A percentile compares a stretch with the other conserved stretches of the same genome.
These are phyloP conservation scores for Rhododendron ovatum DNA, from an alignment of 148 eudicot genomes.

Conservation along the genomic window DNA sequence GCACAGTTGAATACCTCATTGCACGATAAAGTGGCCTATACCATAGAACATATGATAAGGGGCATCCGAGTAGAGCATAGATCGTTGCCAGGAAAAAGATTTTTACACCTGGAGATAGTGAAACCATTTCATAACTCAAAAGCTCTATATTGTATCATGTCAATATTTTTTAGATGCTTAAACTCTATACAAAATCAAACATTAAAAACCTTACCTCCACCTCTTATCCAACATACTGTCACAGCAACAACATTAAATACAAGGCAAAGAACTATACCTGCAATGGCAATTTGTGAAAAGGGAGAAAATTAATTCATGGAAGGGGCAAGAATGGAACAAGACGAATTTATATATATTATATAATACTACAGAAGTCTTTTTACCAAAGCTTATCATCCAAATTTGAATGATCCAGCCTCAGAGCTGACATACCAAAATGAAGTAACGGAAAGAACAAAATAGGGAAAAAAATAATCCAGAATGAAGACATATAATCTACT, in stretches of 20 bases:
- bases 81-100: conserved; percentile 84
- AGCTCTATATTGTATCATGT: not conserved
- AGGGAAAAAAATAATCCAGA: not conserved
- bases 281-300: conserved; percentile 8
- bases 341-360: not conserved
- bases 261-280: conserved; percentile 87
- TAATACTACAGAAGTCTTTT: not conserved
- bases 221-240: conserved; percentile 77
- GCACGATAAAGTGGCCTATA: conserved; percentile 95
- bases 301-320: not conserved
- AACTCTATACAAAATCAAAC: not conserved
- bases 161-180: not conserved
- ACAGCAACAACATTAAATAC: conserved; percentile 71
- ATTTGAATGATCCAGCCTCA: not conserved
- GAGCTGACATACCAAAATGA: not conserved
- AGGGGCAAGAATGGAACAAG: not conserved
- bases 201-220: conserved; percentile 62
- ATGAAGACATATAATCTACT: not conserved
- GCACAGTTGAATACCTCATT: conserved; percentile 62
- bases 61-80: conserved; percentile 78
- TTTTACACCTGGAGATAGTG: conserved; percentile 57
- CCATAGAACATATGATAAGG: conserved; percentile 86
- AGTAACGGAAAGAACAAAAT: not conserved
- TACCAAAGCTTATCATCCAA: not conserved
- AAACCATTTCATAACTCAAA: conserved; percentile 26